Percentiles rank a stretch among this genome's conserved stretches.
phyloP scores from a whole-genome alignment of 306 rosid genomes.

The Ormosia emarginata region DNA sequence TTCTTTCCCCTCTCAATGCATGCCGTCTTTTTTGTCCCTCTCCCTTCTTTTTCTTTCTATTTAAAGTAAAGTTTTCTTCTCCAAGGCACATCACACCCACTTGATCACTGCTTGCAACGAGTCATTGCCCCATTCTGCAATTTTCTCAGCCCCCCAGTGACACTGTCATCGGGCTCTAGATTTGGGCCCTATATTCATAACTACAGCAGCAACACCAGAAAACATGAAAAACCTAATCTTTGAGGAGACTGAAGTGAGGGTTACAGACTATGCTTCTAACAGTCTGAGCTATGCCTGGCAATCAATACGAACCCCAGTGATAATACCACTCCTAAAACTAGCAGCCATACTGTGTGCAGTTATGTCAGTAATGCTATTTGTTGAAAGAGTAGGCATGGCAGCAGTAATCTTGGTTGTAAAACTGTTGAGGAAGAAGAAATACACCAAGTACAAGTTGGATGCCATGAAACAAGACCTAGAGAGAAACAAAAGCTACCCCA shows the following conservation, averaged over 20 bases:
- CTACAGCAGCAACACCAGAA: neutral
- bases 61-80: conserved; percentile 18
- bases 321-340: conserved; percentile 41
- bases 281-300: conserved; percentile 46
- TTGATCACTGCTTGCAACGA: conserved; percentile 15
- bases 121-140: conserved; percentile 12
- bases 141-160: conserved; percentile 19
- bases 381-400: conserved; percentile 49
- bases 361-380: conserved; percentile 53
- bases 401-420: conserved; percentile 35
- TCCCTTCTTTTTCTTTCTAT: conserved; percentile 29
- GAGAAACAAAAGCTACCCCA: conserved; percentile 39
- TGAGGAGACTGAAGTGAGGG: conserved; percentile 33
- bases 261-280: conserved; percentile 29
- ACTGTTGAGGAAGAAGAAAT: conserved; percentile 41
- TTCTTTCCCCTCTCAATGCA: neutral
- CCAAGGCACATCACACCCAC: conserved; percentile 22
- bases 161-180: neutral
- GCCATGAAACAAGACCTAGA: conserved; percentile 36
- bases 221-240: conserved; percentile 44
- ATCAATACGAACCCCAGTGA: conserved; percentile 38
- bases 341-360: conserved; percentile 38
- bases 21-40: neutral
- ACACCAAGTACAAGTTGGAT: conserved; percentile 48
- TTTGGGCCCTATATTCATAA: conserved; percentile 23